A percentile compares a stretch with the other conserved stretches of the same genome.
Conservation (phyloP, 495 filamentous ascomycete genomes). For the Penicilliopsis zonata region DNA sequence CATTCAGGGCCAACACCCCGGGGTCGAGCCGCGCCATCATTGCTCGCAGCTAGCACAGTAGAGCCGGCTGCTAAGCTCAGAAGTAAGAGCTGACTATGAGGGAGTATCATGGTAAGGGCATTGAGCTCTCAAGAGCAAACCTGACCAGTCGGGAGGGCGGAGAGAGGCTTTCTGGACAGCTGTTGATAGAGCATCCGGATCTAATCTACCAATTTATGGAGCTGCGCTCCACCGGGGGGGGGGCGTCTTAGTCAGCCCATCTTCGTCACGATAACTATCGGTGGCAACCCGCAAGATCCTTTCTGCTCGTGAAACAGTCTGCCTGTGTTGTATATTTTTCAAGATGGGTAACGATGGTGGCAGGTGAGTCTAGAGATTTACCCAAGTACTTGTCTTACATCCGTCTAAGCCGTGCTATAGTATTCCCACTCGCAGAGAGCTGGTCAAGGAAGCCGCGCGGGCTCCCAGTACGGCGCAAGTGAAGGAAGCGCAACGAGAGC, state of each 20-base stretch:
- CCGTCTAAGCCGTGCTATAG: conserved; percentile 29
- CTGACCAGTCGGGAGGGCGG: conserved; percentile 2
- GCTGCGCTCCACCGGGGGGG: conserved; percentile 1
- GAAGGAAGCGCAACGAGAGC: conserved; percentile 76
- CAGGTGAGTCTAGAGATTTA: conserved; percentile 29
- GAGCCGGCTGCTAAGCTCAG: conserved; percentile 25
- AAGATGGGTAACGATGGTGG: conserved; percentile 96
- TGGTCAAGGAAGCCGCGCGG: conserved; percentile 80
- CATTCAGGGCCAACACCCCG: conserved; percentile 61
- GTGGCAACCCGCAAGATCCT: conserved; percentile 10
- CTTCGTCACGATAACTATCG: not conserved
- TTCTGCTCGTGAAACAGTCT: not conserved
- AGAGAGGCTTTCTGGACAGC: conserved; percentile 9
- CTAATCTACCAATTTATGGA: conserved; percentile 4
- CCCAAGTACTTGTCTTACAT: too few relatives aligned
- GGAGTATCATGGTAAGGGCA: conserved; percentile 32
- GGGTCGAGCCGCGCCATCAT: conserved; percentile 37
- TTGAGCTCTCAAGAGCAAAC: conserved; percentile 21
- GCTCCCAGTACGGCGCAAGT: conserved; percentile 75
- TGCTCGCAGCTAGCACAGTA: conserved; percentile 20
- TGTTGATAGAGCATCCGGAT: conserved; percentile 3
- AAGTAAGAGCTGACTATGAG: conserved; percentile 26
- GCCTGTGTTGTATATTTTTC: not conserved
- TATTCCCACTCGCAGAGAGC: conserved; percentile 90
- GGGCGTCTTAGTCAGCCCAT: conserved; percentile 11